A percentile compares a stretch with the other conserved stretches of the same genome.
Conservation (phyloP, 192 early-diverging fungal genomes). For the Dispira simplex region DNA sequence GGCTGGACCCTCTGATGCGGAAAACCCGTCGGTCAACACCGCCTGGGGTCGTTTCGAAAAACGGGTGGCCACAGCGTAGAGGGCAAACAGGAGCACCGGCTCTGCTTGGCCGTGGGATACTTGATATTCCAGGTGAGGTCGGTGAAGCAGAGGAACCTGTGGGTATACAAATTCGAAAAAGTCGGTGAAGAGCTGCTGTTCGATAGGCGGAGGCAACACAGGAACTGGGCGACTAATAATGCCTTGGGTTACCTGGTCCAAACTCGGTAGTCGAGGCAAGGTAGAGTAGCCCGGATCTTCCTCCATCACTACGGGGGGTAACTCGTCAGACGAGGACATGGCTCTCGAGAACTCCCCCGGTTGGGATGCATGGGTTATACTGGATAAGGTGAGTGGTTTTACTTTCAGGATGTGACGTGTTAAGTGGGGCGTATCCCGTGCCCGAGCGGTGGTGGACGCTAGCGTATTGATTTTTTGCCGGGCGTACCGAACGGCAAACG, state of each 20-base stretch:
- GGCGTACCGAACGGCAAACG: too few species aligned
- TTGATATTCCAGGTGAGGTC: background rate
- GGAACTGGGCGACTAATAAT: too few species aligned
- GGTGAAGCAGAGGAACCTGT: constrained; percentile 1
- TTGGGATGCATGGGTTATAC: background rate
- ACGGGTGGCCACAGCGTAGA: background rate
- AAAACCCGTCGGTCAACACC: background rate
- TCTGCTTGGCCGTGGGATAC: background rate
- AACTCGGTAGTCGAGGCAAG: too few species aligned
- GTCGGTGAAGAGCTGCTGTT: constrained; percentile 6
- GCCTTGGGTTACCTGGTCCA: too few species aligned
- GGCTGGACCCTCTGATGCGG: background rate
- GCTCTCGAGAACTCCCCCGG: background rate
- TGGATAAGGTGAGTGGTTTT: background rate
- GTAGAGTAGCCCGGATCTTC: background rate
- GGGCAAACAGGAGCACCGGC: background rate
- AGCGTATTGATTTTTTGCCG: too few species aligned
- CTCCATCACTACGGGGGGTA: background rate
- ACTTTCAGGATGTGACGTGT: background rate
- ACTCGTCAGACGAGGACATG: background rate
- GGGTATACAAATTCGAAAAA: constrained; percentile 4
- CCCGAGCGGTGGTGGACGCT: background rate
- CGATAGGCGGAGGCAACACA: background rate
- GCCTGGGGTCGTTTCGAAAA: constrained; percentile 3
- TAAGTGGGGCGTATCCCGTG: background rate